A percentile compares a stretch with the other conserved stretches of the same genome.
These are phyloP conservation scores for Mucor lusitanicus DNA, from an alignment of 371 early-diverging fungal genomes.

Conservation along the genomic window DNA sequence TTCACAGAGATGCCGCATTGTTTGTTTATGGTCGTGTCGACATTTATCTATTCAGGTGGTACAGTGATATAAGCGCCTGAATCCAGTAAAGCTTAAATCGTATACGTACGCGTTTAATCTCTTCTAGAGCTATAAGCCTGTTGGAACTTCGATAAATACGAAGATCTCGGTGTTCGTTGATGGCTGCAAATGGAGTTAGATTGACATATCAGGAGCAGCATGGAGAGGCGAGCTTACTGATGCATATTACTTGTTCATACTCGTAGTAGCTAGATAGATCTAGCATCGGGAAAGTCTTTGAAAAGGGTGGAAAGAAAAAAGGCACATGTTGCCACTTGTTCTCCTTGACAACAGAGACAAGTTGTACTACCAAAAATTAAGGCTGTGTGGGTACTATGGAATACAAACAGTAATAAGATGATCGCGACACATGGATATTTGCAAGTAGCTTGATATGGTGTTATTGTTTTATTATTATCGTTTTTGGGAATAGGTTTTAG, in stretches of 20 bases:
- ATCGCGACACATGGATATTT: no score
- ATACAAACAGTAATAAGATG: not conserved
- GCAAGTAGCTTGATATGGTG: no score
- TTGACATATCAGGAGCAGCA: not conserved
- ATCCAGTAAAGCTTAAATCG: not conserved
- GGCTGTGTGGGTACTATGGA: not conserved
- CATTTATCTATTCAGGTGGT: not conserved
- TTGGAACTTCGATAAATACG: not conserved
- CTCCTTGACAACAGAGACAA: not conserved
- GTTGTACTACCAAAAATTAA: not conserved
- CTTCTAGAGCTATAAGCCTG: not conserved
- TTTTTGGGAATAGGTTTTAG: no score
- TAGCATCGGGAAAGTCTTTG: not conserved
- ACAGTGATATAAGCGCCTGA: not conserved
- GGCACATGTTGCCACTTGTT: not conserved
- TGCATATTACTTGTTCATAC: not conserved
- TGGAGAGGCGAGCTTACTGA: not conserved
- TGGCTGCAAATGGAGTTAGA: not conserved
- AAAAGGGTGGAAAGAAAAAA: not conserved
- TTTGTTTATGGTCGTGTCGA: not conserved
- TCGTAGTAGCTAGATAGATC: not conserved
- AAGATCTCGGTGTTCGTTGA: not conserved
- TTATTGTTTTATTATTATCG: no score
- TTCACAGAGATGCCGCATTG: not conserved
- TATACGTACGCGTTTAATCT: not conserved